These are phyloP conservation scores for Taxawa tesnikishii DNA, from an alignment of 2,329 filamentous ascomycete genomes.

Conservation along the genomic window DNA sequence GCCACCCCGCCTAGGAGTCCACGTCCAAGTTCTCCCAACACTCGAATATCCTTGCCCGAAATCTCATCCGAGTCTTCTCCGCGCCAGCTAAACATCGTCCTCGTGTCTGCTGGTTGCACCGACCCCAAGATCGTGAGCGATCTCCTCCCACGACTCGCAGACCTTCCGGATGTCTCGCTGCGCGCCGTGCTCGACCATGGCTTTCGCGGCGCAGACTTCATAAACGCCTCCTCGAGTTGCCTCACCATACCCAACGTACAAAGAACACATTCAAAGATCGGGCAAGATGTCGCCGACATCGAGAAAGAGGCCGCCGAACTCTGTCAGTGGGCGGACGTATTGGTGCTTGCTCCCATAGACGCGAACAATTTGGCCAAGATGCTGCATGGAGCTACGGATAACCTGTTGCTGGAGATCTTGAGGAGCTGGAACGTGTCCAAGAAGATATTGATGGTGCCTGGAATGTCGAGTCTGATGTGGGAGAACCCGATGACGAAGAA, in stretches of 20 bases:
- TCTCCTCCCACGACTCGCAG: constrained; percentile 18
- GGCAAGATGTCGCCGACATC: constrained; percentile 15
- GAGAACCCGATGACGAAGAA: constrained; percentile 80
- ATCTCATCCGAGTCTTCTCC: constrained; percentile 4
- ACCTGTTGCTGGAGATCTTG: constrained; percentile 65
- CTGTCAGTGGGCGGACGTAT: constrained; percentile 76
- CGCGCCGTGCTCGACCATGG: constrained; percentile 20
- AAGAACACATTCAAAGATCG: constrained; percentile 10
- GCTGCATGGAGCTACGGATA: constrained; percentile 73
- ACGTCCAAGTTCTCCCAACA: background rate
- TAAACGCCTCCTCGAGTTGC: constrained; percentile 18
- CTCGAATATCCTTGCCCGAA: constrained; percentile 4
- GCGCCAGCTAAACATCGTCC: constrained; percentile 19
- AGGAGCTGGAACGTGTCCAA: constrained; percentile 82
- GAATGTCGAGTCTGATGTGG: constrained; percentile 85
- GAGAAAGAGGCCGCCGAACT: constrained; percentile 46
- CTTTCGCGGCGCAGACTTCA: constrained; percentile 20
- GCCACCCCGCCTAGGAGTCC: no score
- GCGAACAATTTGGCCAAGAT: constrained; percentile 78
- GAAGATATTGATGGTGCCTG: constrained; percentile 71
- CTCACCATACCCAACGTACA: constrained; percentile 18
- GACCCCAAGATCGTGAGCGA: constrained; percentile 17
- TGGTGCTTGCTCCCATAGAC: constrained; percentile 75
- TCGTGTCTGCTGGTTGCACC: constrained; percentile 21
- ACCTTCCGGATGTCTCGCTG: constrained; percentile 20